phyloP scores from a whole-genome alignment of 1,284 basidiomycete species.

The Cryptococcus sp. region DNA sequence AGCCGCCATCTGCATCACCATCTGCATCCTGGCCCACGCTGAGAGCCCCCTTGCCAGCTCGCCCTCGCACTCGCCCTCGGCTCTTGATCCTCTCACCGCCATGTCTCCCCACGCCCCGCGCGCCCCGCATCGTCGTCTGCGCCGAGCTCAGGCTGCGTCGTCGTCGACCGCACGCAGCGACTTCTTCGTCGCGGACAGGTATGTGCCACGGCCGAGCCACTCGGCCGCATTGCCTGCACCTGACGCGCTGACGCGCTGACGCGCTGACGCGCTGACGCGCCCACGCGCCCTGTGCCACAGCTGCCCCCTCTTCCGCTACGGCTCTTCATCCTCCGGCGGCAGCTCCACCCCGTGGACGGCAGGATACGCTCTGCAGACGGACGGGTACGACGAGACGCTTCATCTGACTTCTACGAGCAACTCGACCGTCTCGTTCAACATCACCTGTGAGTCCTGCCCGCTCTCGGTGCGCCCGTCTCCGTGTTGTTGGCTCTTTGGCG shows the following conservation, averaged over 20 bases:
- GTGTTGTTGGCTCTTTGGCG: neutral
- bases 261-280: neutral
- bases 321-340: neutral
- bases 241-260: neutral
- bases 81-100: neutral
- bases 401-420: slow-evolving; percentile 21
- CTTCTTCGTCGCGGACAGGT: slow-evolving; percentile 27
- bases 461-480: no score
- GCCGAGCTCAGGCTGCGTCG: neutral
- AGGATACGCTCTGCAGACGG: slow-evolving; percentile 28
- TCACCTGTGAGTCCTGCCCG: slow-evolving; percentile 23
- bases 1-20: no score
- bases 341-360: slow-evolving; percentile 22
- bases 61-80: no score
- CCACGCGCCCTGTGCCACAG: slow-evolving; percentile 9
- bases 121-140: neutral
- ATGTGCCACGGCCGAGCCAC: neutral
- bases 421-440: slow-evolving; percentile 27
- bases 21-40: no score
- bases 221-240: neutral
- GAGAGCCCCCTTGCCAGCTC: no score
- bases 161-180: slow-evolving; percentile 1
- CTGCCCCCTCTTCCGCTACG: slow-evolving; percentile 25
- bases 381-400: slow-evolving; percentile 35
- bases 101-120: neutral